Evolutionary conservation across 2,329 filamentous ascomycete genomes (phyloP), one percentile per base, ranked within the genome.

Genomic region (Emericellopsis atlantica): DNA sequence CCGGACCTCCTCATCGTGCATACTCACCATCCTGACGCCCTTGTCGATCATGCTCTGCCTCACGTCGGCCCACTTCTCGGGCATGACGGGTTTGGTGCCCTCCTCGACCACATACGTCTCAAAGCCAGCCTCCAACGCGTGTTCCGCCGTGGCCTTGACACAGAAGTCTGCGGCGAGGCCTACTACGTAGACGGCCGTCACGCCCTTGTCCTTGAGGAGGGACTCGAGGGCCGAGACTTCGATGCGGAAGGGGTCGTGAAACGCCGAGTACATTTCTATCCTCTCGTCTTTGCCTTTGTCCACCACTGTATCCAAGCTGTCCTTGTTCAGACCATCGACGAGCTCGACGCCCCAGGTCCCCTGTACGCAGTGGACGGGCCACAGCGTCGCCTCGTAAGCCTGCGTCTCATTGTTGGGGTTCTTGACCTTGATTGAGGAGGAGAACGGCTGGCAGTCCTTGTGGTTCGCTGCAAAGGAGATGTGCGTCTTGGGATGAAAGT

Each of bases 181-280:
- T 1, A 86, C 87, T 18, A 92, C 76, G 57, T 81, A 95, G 6
- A 95, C 84, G 57, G 93, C 74, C 6, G 84, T 87, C 23, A 94
- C 66, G 1, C 62, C 66, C 14, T 64, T 65, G 3, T 66, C 66
- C 40, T 59, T 69, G 49, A 98, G 58, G 37, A 67, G 54, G 1
- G 54, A 62, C 2, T 70, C 72, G 22, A 96, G 65, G 12, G 79
- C 79, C 51, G 74, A 80, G 51, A 80, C 76, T 22, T 65, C 66
- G 12, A 82, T 66, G 26, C 62, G 63, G 51, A 95, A 90, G 0
- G 85, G 84, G 54, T 89, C 84, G 45, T 81, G 81, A 52, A 98
- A 96, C 1, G 82, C 88, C 46, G 83, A 90, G 62, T 95, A 96
- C 84, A 95, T 95, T 61, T 98, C 92, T 2, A 95, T 74, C 36